Evolutionary conservation across 2,329 filamentous ascomycete genomes (phyloP), one percentile per base, ranked within the genome.

Genomic region (Alternaria triticina): DNA sequence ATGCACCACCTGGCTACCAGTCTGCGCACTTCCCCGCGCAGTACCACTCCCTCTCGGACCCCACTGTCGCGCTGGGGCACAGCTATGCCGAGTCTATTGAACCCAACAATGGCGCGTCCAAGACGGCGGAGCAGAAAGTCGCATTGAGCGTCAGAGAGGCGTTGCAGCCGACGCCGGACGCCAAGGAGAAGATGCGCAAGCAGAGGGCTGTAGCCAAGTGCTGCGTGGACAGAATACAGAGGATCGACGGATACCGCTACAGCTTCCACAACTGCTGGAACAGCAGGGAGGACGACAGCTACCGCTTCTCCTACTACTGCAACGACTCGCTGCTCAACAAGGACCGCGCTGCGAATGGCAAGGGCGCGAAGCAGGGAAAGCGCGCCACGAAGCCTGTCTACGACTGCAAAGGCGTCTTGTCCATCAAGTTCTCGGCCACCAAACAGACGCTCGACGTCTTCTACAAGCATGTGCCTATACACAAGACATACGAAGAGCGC

Each of bases 241-340:
- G 73, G n/a, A 75, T 77, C 20, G 83, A 85, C 68, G 82, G 82
- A 60, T 85, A 79, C 71, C 77, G 81, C 23, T 85, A 85, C 73
- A 82, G 78, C 77, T 84, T 84, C 76, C 83, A 83, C 74, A 84
- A 84, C 62, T 82, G 81, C 64, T 84, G 82, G 82, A 79, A 79
- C 51, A 82, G 81, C 65, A 73, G 83, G 40, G 82, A 83, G 62
- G 81, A 83, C 62, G 82, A 83, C 52, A 79, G 77, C 69, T 81
- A 79, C 65, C 79, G 82, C 64, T 84, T 83, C 74, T 83, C 81
- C 28, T 84, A 83, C 74, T 83, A 83, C 65, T 85, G 83, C 73
- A 83, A 84, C 69, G 83, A 85, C 74, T 83, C 81, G 68, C 76
- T 84, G 71, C 80, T 84, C 71, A 85, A 85, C 71, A 85, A 84